Evolutionary conservation across 2,329 filamentous ascomycete species (phyloP).

Genomic region (Cadophora malorum): DNA sequence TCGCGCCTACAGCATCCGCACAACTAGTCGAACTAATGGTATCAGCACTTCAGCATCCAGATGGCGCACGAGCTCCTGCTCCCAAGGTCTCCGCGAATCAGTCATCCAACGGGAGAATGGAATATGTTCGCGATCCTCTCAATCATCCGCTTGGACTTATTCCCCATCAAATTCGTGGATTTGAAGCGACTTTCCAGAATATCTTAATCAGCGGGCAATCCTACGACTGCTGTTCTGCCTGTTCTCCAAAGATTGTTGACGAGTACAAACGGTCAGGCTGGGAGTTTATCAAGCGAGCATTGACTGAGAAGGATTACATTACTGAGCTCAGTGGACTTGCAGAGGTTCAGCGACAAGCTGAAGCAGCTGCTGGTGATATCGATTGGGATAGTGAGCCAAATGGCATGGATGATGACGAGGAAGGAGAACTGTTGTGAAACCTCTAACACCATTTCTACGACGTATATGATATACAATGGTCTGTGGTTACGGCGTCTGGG

Average conservation of each 20-base stretch:
- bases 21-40: slow-evolving; percentile 89
- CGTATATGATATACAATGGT: neutral
- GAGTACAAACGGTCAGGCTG: slow-evolving; percentile 73
- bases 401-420: slow-evolving; percentile 57
- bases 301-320: slow-evolving; percentile 79
- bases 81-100: slow-evolving; percentile 49
- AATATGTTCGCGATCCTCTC: slow-evolving; percentile 61
- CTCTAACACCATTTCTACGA: neutral
- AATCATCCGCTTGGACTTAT: slow-evolving; percentile 71
- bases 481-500: slow-evolving; percentile 5
- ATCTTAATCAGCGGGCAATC: slow-evolving; percentile 75
- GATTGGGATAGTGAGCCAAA: slow-evolving; percentile 66
- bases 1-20: slow-evolving; percentile 90
- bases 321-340: slow-evolving; percentile 76
- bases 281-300: slow-evolving; percentile 76
- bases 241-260: slow-evolving; percentile 71
- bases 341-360: slow-evolving; percentile 69
- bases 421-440: slow-evolving; percentile 42
- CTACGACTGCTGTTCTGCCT: slow-evolving; percentile 83
- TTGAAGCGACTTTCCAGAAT: slow-evolving; percentile 75
- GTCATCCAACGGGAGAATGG: slow-evolving; percentile 44
- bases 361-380: slow-evolving; percentile 55
- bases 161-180: slow-evolving; percentile 82
- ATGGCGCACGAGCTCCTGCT: slow-evolving; percentile 67
- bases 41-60: slow-evolving; percentile 85